phyloP scores from a whole-genome alignment of 23 red algal genomes.

The Gracilaria vermiculophylla region DNA sequence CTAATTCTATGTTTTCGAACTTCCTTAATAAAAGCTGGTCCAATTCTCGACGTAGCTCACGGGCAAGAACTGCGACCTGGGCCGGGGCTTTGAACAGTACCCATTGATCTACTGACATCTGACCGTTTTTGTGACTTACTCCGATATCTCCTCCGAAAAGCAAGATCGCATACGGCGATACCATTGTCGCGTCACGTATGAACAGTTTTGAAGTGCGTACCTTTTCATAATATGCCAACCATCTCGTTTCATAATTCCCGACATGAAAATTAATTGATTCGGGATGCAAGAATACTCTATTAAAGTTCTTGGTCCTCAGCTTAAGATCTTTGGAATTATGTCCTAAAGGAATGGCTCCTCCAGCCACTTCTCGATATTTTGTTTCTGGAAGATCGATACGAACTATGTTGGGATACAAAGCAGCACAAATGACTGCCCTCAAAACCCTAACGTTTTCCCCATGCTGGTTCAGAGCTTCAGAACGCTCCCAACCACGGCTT shows the following conservation, averaged over 20 bases:
- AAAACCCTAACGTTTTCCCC: slow-evolving; percentile 36
- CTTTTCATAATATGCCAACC: slow-evolving; percentile 69
- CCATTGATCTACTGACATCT: slow-evolving; percentile 84
- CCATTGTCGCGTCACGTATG: slow-evolving; percentile 66
- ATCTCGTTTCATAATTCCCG: slow-evolving; percentile 55
- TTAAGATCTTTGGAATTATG: slow-evolving; percentile 55
- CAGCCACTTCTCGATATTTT: slow-evolving; percentile 53
- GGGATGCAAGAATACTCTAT: slow-evolving; percentile 68
- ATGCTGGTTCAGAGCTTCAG: slow-evolving; percentile 21
- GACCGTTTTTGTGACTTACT: slow-evolving; percentile 65
- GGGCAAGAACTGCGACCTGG: slow-evolving; percentile 63
- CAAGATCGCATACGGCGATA: slow-evolving; percentile 79
- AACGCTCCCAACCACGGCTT: slow-evolving; percentile 34
- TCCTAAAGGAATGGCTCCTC: slow-evolving; percentile 48
- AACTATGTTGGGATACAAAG: slow-evolving; percentile 78
- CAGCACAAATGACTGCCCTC: slow-evolving; percentile 72
- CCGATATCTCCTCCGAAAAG: slow-evolving; percentile 84
- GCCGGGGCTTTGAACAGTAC: slow-evolving; percentile 73
- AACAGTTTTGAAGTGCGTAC: slow-evolving; percentile 61
- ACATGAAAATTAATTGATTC: slow-evolving; percentile 65
- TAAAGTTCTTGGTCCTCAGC: slow-evolving; percentile 25
- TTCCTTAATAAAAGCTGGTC: slow-evolving; percentile 63
- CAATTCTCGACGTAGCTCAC: slow-evolving; percentile 62
- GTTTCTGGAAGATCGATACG: slow-evolving; percentile 60
- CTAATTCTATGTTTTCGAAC: slow-evolving; percentile 58